Evolutionary conservation across 1,284 basidiomycete species (phyloP).

Genomic region (Ceratobasidium theobromae): DNA sequence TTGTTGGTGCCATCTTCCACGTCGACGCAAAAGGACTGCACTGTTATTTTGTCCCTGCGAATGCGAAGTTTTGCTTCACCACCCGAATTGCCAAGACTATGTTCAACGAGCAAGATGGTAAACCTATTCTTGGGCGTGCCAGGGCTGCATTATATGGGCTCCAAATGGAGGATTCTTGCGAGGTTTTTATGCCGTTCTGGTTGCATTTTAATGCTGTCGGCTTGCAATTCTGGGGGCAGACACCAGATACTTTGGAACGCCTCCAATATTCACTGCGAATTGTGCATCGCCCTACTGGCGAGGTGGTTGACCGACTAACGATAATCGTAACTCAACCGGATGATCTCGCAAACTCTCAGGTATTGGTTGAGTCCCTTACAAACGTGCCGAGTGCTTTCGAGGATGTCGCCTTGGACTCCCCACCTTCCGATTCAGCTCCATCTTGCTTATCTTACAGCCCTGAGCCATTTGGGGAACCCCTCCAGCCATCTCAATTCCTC

Average conservation of each 20-base stretch:
- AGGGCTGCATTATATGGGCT: neutral
- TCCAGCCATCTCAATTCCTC: neutral
- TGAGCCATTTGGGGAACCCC: neutral
- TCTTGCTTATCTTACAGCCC: neutral
- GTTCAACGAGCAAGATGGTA: neutral
- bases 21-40: neutral
- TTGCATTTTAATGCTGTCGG: neutral
- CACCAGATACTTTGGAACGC: neutral
- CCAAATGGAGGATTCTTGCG: neutral
- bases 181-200: neutral
- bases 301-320: neutral
- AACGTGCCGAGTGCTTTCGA: too few species aligned
- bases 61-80: neutral
- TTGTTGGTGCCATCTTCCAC: neutral
- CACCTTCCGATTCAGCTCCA: neutral
- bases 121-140: neutral
- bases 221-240: constrained; percentile 11
- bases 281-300: neutral
- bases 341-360: neutral
- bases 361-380: too few species aligned
- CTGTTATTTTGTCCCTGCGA: constrained; percentile 3
- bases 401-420: neutral
- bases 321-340: neutral
- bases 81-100: neutral
- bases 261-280: constrained; percentile 4